Base-by-base conservation (phyloP, 2,329 filamentous ascomycete genomes). In the Bisporella sp. region DNA sequence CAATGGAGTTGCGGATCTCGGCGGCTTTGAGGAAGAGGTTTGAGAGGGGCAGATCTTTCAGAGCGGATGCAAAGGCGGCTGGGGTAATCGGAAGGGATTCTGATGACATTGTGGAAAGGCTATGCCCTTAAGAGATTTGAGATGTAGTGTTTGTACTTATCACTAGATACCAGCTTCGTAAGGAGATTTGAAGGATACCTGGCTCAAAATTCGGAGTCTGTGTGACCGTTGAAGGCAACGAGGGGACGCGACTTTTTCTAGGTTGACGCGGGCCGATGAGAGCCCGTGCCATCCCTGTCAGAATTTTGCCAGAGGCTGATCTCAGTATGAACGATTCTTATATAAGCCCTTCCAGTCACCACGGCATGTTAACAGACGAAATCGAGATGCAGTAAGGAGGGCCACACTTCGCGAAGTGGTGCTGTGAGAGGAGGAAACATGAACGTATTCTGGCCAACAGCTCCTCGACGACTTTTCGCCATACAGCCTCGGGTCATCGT, bases 1-100 rank as follows among this genome's bases (percentile, higher is more conserved):
- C 75, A 63, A 90, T 84, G 59, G 76, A 81, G 75, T 89, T 90
- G 65, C 79, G 81, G 54, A 91, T 75, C 67, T 91, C 87, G 63
- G 85, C 78, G 52, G 85, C 79, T 69, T 90, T 90, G 68, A 85
- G 75, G 68, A 86, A 82, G 5, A 91, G 81, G 51, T 56, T 60
- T 6, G 78, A 75, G 57, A 84, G 66, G 40, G 85, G 79, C 50
- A 91, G 81, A 53, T 83, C 78, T 57, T 76, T 72, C 57, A 91
- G 75, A 29, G 87, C 87, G 54, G 74, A 71, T 62, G 82, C 79
- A 71, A 88, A 89, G 64, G 77, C 78, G 13, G 72, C 66, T 30
- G 81, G 71, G 43, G 76, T 69, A 63, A 88, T 88, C 52, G 84
- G 84, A 8, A 65, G 62, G 5, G 81, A 66, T 60, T 80, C 76